Conservation (phyloP, 345 rosid genomes). For the Eucalyptus albens region DNA sequence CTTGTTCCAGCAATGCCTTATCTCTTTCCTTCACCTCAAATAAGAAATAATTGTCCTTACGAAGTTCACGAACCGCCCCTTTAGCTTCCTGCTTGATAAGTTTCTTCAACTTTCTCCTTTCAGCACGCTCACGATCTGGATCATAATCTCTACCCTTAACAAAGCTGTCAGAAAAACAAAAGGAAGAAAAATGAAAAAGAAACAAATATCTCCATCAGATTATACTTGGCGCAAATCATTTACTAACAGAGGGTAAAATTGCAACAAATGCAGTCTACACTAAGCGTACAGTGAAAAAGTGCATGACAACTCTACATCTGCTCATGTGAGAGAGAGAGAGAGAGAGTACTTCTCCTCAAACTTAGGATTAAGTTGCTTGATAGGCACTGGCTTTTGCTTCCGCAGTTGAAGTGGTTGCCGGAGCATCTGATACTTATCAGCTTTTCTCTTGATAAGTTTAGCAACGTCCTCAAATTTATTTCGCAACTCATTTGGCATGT, state of each 20-base stretch:
- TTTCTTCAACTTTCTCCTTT: conserved; percentile 42
- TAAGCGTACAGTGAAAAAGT: background rate
- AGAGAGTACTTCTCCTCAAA: conserved; percentile 57
- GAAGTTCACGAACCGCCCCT: conserved; percentile 63
- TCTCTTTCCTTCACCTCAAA: conserved; percentile 44
- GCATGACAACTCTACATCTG: background rate
- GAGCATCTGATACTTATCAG: conserved; percentile 9
- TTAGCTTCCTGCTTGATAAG: conserved; percentile 40
- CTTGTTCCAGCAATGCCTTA: conserved; percentile 31
- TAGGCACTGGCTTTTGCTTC: conserved; percentile 66
- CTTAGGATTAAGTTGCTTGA: conserved; percentile 62
- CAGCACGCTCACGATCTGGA: conserved; percentile 60
- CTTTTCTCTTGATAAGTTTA: conserved; percentile 37
- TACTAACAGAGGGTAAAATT: no score
- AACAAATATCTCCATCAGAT: background rate
- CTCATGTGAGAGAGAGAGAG: background rate
- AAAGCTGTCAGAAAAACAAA: conserved; percentile 34
- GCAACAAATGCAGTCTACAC: background rate
- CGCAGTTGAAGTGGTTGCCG: conserved; percentile 68
- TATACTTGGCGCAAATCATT: background rate
- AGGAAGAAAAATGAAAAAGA: no score
- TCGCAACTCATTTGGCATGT: conserved; percentile 34
- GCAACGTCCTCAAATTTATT: conserved; percentile 36
- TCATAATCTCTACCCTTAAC: conserved; percentile 81
- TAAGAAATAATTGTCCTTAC: conserved; percentile 56